These are phyloP conservation scores for Anacardium occidentale DNA, from an alignment of 345 rosid genomes.

Conservation along the genomic window DNA sequence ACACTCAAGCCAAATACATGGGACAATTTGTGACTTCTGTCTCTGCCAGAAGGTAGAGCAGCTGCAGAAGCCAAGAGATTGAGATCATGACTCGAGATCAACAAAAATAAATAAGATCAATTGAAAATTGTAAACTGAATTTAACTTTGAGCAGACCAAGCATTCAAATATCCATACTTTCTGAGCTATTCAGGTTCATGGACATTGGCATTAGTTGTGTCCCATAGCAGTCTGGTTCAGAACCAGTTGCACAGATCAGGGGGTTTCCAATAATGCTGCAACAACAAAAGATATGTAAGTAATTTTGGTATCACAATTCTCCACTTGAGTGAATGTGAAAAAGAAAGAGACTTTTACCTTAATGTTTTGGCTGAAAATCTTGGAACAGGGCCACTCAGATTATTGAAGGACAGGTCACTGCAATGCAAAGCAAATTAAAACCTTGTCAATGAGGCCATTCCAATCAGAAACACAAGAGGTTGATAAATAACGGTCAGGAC, in stretches of 20 bases:
- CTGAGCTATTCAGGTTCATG: constrained; percentile 80
- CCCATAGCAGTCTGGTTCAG: constrained; percentile 88
- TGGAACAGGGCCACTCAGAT: constrained; percentile 84
- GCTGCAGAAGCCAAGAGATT: constrained; percentile 31
- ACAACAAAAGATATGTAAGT: constrained; percentile 13
- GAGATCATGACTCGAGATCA: constrained; percentile 23
- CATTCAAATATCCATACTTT: constrained; percentile 40
- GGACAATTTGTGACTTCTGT: constrained; percentile 65
- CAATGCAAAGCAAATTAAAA: constrained; percentile 17
- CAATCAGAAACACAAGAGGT: neutral
- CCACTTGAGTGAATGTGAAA: constrained; percentile 11
- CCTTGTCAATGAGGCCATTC: constrained; percentile 1
- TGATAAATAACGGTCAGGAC: neutral
- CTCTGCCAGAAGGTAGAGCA: constrained; percentile 34
- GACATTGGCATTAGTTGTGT: constrained; percentile 87
- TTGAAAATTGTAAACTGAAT: neutral
- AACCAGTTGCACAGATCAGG: constrained; percentile 78
- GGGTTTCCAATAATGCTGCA: constrained; percentile 92
- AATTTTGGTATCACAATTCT: constrained; percentile 2
- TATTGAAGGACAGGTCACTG: constrained; percentile 94
- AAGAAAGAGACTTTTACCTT: constrained; percentile 51
- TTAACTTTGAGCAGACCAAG: neutral
- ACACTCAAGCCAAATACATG: constrained; percentile 73
- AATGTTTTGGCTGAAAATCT: constrained; percentile 87
- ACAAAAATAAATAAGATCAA: neutral